phyloP scores from a whole-genome alignment of 139 green algal genomes.

The Picochlorum sp. region DNA sequence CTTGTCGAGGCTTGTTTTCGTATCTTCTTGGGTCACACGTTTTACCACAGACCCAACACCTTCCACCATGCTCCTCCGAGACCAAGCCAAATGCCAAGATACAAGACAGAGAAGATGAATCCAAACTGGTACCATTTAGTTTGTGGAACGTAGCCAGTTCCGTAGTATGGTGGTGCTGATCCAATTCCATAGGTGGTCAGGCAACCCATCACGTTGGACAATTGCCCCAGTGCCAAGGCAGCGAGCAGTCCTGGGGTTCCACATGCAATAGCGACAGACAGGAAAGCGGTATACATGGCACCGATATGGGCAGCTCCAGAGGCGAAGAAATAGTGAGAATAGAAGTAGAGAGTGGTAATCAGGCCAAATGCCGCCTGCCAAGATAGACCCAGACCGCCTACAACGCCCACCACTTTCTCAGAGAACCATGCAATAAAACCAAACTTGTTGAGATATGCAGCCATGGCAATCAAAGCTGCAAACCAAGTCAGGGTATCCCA shows the following conservation, averaged over 20 bases:
- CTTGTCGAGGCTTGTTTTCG: not conserved
- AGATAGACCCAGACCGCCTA: conserved; percentile 69
- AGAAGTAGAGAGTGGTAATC: conserved; percentile 94
- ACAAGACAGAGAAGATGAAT: conserved; percentile 85
- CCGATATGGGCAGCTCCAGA: conserved; percentile 97
- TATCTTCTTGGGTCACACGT: not conserved
- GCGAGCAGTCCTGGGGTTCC: conserved; percentile 56
- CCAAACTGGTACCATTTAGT: conserved; percentile 86
- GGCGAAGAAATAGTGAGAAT: conserved; percentile 99
- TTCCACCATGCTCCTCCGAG: conserved; percentile 90
- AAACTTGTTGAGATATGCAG: conserved; percentile 94
- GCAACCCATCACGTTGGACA: conserved; percentile 99
- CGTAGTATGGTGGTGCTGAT: conserved; percentile 90
- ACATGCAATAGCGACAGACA: conserved; percentile 87
- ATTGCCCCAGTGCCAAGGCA: conserved; percentile 46
- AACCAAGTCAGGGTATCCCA: conserved; percentile 99
- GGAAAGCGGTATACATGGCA: conserved; percentile 99
- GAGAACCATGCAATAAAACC: conserved; percentile 98
- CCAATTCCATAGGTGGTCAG: conserved; percentile 98
- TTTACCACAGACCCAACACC: conserved; percentile 77
- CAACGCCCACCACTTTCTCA: conserved; percentile 63
- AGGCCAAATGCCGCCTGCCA: conserved; percentile 93
- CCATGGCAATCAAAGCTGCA: conserved; percentile 97
- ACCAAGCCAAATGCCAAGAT: conserved; percentile 87
- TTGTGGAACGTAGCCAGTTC: conserved; percentile 68